Base-by-base conservation (phyloP, 148 eudicot species). In the Camellia granthamiana region DNA sequence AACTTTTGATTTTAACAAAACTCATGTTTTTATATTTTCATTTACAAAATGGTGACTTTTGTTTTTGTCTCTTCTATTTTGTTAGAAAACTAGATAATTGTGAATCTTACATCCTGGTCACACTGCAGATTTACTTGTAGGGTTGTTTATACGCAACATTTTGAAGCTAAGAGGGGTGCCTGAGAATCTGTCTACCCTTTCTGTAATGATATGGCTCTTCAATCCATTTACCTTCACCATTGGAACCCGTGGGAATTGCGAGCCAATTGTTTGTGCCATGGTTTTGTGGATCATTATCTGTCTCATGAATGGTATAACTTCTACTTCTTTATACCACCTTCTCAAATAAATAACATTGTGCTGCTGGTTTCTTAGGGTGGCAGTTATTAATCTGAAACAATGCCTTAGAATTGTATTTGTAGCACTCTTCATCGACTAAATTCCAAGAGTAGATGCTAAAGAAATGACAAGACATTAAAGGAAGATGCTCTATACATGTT, bases 191-290 rank as follows among this genome's bases (percentile, higher is more conserved):
- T 84, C 88, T 82, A 85, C 83, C 55, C 88, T 78, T 73, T 88
- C 92, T 30, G 90, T 91, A 10, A 89, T 92, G 84, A 81, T 89
- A 67, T 96, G 99, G 99, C 95, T 96, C 81, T 94, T 96, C 80
- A 96, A 96, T 82, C 99, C 99, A 69, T 96, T 96, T 85, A 96
- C 99, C 72, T 96, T 96, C 90, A 96, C 98, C 41, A 96, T 96
- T 77, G 99, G 99, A 86, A 96, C 99, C 49, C 99, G 99, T 56
- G 99, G 99, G 80, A 96, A 96, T 80, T 96, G 99, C 86, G 99
- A 96, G 85, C 99, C 99, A 47, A 86, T 93, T 73, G 89, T 92
- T 56, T 96, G 98, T 89, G 94, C 97, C 77, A 92, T 87, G 78
- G 86, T 96, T 84, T 81, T 96, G 84, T 96, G 99, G 99, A 91